phyloP scores from a whole-genome alignment of 257 asterid genomes.

The Fraxinus anomala region DNA sequence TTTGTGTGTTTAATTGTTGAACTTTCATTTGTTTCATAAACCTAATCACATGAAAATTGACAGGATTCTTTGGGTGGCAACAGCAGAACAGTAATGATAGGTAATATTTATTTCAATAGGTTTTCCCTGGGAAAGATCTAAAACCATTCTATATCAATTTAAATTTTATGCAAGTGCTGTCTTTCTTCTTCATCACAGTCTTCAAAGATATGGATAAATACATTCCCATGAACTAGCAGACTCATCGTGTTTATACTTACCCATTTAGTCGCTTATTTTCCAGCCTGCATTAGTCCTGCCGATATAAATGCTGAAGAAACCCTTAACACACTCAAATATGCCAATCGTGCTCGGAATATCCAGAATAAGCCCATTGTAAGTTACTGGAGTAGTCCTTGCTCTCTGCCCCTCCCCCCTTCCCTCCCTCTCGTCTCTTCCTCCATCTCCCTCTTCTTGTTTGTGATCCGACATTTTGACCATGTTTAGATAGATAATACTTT shows the following conservation, averaged over 20 bases:
- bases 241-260: slow-evolving; percentile 19
- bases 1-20: slow-evolving; percentile 5
- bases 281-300: slow-evolving; percentile 99
- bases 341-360: slow-evolving; percentile 97
- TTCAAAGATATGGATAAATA: slow-evolving; percentile 3
- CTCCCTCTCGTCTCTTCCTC: no score
- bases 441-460: no score
- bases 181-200: slow-evolving; percentile 7
- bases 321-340: slow-evolving; percentile 90
- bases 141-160: not conserved
- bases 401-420: slow-evolving; percentile 11
- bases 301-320: slow-evolving; percentile 99
- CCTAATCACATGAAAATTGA: slow-evolving; percentile 28
- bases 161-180: not conserved
- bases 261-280: slow-evolving; percentile 18
- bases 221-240: slow-evolving; percentile 17
- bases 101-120: slow-evolving; percentile 36
- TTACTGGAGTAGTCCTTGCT: slow-evolving; percentile 7
- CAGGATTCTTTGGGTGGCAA: slow-evolving; percentile 99
- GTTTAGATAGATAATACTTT: not conserved
- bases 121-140: no score
- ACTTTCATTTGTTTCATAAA: not conserved
- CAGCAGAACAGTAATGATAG: slow-evolving; percentile 98
- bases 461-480: slow-evolving; percentile 11
- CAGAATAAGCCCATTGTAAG: slow-evolving; percentile 98